These are phyloP conservation scores for Heritiera littoralis DNA, from an alignment of 345 rosid species.

Conservation along the genomic window DNA sequence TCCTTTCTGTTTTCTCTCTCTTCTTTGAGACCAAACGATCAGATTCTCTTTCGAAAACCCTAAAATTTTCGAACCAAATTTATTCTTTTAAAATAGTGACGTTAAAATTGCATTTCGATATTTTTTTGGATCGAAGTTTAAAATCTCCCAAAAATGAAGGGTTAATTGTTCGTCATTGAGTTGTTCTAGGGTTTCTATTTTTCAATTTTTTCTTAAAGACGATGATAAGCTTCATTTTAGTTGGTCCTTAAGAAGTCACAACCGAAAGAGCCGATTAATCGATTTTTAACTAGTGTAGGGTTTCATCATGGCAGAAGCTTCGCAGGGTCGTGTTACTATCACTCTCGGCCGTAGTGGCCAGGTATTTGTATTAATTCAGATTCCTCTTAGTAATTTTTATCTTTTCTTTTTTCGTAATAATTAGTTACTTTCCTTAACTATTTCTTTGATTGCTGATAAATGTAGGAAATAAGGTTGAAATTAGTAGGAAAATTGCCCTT, in stretches of 20 bases:
- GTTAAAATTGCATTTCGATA: background rate
- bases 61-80: background rate
- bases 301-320: slow-evolving; percentile 71
- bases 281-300: slow-evolving; percentile 35
- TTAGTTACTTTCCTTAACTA: background rate
- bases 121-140: background rate
- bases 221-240: background rate
- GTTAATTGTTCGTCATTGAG: background rate
- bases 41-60: background rate
- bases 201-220: background rate
- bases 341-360: slow-evolving; percentile 84
- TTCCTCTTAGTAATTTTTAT: background rate
- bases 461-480: slow-evolving; percentile 2
- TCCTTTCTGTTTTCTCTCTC: background rate
- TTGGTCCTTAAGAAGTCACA: slow-evolving; percentile 12
- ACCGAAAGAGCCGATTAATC: slow-evolving; percentile 12
- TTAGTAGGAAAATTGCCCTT: background rate
- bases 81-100: background rate
- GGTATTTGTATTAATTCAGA: slow-evolving; percentile 43
- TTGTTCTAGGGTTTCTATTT: slow-evolving; percentile 10
- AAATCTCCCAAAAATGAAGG: background rate
- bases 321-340: slow-evolving; percentile 70
- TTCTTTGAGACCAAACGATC: background rate
- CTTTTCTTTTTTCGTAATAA: background rate
- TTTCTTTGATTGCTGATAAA: slow-evolving; percentile 21